These are phyloP conservation scores for Hyaloscypha variabilis DNA, from an alignment of 495 filamentous ascomycete species.

Conservation along the genomic window DNA sequence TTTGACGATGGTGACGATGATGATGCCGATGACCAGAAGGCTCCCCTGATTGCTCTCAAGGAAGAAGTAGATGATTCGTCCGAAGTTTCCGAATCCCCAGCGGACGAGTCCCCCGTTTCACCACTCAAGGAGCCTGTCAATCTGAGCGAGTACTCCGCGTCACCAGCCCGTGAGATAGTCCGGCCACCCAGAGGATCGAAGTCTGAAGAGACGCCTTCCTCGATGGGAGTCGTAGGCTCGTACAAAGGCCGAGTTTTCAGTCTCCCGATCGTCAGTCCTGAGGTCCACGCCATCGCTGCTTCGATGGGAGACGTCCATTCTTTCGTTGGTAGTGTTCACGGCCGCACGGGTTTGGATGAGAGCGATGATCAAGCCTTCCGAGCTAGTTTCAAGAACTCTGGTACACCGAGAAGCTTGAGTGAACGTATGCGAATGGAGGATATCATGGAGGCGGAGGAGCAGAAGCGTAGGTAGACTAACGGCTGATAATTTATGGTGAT, in stretches of 20 bases:
- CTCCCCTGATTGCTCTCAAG: neutral
- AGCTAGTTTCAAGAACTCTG: conserved; percentile 9
- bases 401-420: conserved; percentile 25
- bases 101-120: neutral
- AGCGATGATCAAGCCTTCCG: conserved; percentile 23
- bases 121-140: neutral
- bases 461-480: neutral
- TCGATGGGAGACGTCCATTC: conserved; percentile 23
- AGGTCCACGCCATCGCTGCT: conserved; percentile 28
- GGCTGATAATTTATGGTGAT: too few species aligned
- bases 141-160: conserved; percentile 14
- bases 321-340: conserved; percentile 33
- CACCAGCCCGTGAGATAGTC: conserved; percentile 24
- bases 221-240: conserved; percentile 18
- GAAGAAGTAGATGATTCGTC: conserved; percentile 1
- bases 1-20: conserved; percentile 14
- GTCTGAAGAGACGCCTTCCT: neutral
- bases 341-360: conserved; percentile 23
- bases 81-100: conserved; percentile 8
- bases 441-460: conserved; percentile 23
- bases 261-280: conserved; percentile 29
- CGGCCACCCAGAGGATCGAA: neutral
- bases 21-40: neutral
- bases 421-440: conserved; percentile 33
- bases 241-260: conserved; percentile 30